A percentile compares a stretch with the other conserved stretches of the same genome.
These are phyloP conservation scores for Pseudevernia furfuracea DNA, from an alignment of 495 filamentous ascomycete genomes.

Conservation along the genomic window DNA sequence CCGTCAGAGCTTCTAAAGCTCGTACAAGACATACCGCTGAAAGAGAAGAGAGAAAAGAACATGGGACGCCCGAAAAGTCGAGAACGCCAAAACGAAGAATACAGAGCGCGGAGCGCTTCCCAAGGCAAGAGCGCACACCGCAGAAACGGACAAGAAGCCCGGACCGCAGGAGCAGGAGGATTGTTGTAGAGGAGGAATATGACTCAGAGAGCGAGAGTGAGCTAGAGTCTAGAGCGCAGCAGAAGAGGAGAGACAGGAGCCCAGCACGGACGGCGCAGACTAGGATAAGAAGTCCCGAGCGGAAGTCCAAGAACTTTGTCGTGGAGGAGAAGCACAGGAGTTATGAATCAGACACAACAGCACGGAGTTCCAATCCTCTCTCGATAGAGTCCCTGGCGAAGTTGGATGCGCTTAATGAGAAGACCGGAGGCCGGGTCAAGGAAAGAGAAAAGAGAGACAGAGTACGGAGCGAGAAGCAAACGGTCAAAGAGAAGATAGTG, in stretches of 20 bases:
- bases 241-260: conserved; percentile 1
- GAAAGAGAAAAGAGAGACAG: conserved; percentile 23
- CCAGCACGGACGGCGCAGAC: background rate
- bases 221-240: background rate
- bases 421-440: conserved; percentile 27
- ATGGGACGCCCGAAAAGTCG: conserved; percentile 17
- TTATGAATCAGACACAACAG: conserved; percentile 16
- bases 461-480: conserved; percentile 24
- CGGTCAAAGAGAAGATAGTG: conserved; percentile 31
- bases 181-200: conserved; percentile 5
- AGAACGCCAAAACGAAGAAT: conserved; percentile 11
- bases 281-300: conserved; percentile 11
- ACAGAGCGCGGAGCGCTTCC: conserved; percentile 11
- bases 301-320: background rate
- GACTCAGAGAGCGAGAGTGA: conserved; percentile 11
- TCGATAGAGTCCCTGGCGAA: conserved; percentile 51
- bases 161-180: conserved; percentile 11
- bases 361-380: conserved; percentile 11
- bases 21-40: conserved; percentile 20
- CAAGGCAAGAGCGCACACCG: conserved; percentile 16
- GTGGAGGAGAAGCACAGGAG: conserved; percentile 17
- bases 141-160: conserved; percentile 16
- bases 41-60: conserved; percentile 20
- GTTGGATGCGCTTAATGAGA: conserved; percentile 50
- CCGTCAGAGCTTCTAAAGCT: conserved; percentile 9